Evolutionary conservation across 1,284 basidiomycete species (phyloP).

Genomic region (Sanghuangporus sanghuang): DNA sequence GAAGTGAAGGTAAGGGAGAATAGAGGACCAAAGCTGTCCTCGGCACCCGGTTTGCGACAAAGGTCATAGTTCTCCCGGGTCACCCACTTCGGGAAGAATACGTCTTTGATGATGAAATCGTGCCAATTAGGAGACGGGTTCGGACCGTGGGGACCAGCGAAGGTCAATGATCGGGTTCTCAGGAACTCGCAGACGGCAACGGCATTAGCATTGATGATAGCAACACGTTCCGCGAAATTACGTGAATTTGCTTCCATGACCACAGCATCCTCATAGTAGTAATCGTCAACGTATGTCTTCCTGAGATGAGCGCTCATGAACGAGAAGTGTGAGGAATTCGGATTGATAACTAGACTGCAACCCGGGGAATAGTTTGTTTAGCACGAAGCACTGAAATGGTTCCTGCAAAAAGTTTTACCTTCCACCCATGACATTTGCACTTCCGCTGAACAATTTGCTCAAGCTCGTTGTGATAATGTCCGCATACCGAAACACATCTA

Average conservation of each 20-base stretch:
- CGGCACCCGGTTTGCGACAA: constrained; percentile 44
- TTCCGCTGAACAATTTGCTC: constrained; percentile 94
- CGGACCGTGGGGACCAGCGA: constrained; percentile 10
- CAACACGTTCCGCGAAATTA: constrained; percentile 78
- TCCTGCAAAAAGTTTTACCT: constrained; percentile 48
- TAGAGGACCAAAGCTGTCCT: constrained; percentile 79
- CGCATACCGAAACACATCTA: constrained; percentile 84
- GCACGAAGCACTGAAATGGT: neutral
- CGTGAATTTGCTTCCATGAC: constrained; percentile 98
- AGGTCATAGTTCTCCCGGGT: constrained; percentile 71
- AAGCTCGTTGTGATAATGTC: constrained; percentile 94
- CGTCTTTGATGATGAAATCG: constrained; percentile 63
- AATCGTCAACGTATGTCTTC: constrained; percentile 75
- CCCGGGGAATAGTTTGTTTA: neutral
- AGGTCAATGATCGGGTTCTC: constrained; percentile 31
- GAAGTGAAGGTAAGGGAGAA: constrained; percentile 89
- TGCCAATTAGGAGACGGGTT: constrained; percentile 36
- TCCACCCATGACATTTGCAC: constrained; percentile 97
- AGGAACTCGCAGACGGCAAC: constrained; percentile 80
- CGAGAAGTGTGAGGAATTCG: constrained; percentile 62
- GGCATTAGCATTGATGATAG: constrained; percentile 78
- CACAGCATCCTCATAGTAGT: constrained; percentile 90
- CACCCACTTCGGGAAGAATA: constrained; percentile 88
- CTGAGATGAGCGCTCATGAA: constrained; percentile 58
- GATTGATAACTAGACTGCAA: constrained; percentile 82